A percentile compares a stretch with the other conserved stretches of the same genome.
phyloP scores from a whole-genome alignment of 805 yeast species.

The Ogataea sp. region DNA sequence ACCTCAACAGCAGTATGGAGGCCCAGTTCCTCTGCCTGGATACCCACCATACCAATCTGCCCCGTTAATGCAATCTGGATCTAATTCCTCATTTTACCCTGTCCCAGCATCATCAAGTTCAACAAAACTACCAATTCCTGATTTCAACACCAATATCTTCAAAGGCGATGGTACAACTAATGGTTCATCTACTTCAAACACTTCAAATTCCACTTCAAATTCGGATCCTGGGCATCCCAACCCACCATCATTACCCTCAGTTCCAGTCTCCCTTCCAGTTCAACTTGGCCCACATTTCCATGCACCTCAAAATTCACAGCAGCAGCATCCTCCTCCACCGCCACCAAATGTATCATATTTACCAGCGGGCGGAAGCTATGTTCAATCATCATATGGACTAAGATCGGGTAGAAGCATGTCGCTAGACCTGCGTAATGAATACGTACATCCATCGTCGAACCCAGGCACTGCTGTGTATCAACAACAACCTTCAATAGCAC shows the following conservation, averaged over 20 bases:
- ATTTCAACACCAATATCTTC: conserved; percentile 10
- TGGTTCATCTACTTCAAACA: too few species aligned
- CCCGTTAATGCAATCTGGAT: background rate
- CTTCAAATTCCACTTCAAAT: too few species aligned
- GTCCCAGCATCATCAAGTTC: conserved; percentile 7
- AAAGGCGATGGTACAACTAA: background rate
- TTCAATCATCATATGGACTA: conserved; percentile 2
- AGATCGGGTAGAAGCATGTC: conserved; percentile 16
- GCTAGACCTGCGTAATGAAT: conserved; percentile 11
- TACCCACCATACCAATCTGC: too few species aligned
- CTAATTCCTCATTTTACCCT: background rate
- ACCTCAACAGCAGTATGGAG: too few species aligned
- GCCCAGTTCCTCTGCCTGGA: too few species aligned
- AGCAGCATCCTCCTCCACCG: conserved; percentile 5
- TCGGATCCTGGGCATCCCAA: too few species aligned
- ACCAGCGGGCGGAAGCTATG: background rate
- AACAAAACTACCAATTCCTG: conserved; percentile 8
- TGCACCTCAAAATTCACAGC: conserved; percentile 1
- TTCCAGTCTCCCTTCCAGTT: too few species aligned
- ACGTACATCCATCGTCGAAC: background rate
- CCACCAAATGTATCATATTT: conserved; percentile 1
- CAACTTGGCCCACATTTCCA: too few species aligned
- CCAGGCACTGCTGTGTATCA: too few species aligned
- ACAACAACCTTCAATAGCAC: too few species aligned
- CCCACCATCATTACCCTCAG: too few species aligned